Evolutionary conservation across 2,329 filamentous ascomycete genomes (phyloP).

Genomic region (Hymenotorrendiella dingleyae): DNA sequence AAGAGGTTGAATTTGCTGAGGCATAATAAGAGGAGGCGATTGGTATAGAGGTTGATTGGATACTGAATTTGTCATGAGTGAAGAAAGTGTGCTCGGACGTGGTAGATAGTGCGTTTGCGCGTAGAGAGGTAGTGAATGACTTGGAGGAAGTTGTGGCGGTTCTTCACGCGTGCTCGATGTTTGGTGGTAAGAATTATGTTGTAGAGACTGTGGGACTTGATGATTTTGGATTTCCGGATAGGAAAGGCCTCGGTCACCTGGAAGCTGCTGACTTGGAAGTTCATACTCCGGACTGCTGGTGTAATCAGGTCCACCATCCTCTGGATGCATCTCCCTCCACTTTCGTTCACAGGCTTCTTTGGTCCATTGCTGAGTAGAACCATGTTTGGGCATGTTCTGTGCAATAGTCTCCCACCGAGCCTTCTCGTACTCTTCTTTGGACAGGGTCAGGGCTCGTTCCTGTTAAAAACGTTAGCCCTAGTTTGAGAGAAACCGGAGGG

Average conservation of each 20-base stretch:
- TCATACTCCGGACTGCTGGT: slow-evolving; percentile 1
- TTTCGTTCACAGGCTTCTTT: slow-evolving; percentile 31
- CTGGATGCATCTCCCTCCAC: slow-evolving; percentile 28
- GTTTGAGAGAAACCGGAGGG: slow-evolving; percentile 3
- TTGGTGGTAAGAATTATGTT: neutral
- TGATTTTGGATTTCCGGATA: neutral
- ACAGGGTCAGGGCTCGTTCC: slow-evolving; percentile 28
- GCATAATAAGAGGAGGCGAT: neutral
- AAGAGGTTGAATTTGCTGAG: neutral
- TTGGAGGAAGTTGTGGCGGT: neutral
- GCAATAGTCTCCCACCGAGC: slow-evolving; percentile 30
- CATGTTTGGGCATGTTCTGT: slow-evolving; percentile 30
- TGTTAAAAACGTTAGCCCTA: slow-evolving; percentile 14
- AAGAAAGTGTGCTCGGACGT: neutral
- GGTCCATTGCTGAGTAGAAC: slow-evolving; percentile 30
- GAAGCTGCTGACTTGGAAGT: slow-evolving; percentile 3
- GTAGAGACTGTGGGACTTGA: neutral
- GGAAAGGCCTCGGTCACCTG: slow-evolving; percentile 3
- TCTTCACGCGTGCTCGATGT: slow-evolving; percentile 1
- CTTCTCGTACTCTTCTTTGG: slow-evolving; percentile 29
- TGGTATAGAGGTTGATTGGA: neutral
- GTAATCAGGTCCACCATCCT: neutral
- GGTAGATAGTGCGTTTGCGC: neutral
- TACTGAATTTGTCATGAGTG: neutral
- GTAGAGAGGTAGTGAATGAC: neutral